These are phyloP conservation scores for Lecanicillium sp. DNA, from an alignment of 2,329 filamentous ascomycete species.

Conservation along the genomic window DNA sequence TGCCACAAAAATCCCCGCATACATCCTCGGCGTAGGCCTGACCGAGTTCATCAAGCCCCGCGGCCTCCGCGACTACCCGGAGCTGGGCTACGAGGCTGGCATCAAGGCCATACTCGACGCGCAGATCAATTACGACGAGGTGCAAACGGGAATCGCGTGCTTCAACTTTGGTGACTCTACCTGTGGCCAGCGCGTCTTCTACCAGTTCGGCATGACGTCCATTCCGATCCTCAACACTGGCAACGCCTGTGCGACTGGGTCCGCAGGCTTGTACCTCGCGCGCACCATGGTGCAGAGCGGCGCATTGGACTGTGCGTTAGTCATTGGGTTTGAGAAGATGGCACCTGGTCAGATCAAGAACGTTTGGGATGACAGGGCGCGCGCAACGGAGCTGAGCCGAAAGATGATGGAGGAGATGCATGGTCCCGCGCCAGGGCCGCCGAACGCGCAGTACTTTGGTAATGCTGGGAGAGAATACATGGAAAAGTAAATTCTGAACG, in stretches of 20 bases:
- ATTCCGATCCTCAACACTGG: conserved; percentile 98
- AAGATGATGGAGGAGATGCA: conserved; percentile 79
- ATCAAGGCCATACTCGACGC: conserved; percentile 84
- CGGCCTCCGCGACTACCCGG: conserved; percentile 88
- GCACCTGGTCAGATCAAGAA: conserved; percentile 75
- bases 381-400: conserved; percentile 64
- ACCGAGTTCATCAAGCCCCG: conserved; percentile 98
- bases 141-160: conserved; percentile 89
- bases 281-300: conserved; percentile 73
- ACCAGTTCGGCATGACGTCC: conserved; percentile 95
- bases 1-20: conserved; percentile 36
- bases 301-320: conserved; percentile 78
- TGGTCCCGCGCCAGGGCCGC: conserved; percentile 73
- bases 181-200: conserved; percentile 93
- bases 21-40: conserved; percentile 96
- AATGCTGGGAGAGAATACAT: conserved; percentile 93
- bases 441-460: conserved; percentile 88
- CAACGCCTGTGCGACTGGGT: conserved; percentile 96
- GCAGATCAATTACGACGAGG: conserved; percentile 92
- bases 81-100: conserved; percentile 88
- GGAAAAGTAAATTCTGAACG: conserved; percentile 60
- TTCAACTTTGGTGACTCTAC: conserved; percentile 97
- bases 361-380: conserved; percentile 78
- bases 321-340: conserved; percentile 98
- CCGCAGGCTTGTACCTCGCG: conserved; percentile 79